Evolutionary conservation across 148 eudicot genomes (phyloP).

Genomic region (Bassia scoparia): DNA sequence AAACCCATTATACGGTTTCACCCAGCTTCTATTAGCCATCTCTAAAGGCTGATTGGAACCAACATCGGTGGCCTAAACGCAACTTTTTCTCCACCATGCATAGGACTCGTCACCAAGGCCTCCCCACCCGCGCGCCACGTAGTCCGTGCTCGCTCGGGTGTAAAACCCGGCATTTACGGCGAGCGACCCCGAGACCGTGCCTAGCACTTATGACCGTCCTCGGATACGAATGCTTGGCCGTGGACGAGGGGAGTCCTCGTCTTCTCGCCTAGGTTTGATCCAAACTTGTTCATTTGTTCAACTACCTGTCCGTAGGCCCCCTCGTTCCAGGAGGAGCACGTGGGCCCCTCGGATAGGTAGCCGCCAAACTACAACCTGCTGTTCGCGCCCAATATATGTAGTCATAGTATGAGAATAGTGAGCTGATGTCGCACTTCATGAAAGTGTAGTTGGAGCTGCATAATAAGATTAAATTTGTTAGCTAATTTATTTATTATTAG

Average conservation of each 20-base stretch:
- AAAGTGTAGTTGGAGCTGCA: constrained; percentile 40
- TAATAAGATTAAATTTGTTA: not conserved
- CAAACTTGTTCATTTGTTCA: constrained; percentile 26
- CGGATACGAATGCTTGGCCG: constrained; percentile 47
- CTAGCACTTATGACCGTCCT: constrained; percentile 50
- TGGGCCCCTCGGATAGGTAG: constrained; percentile 42
- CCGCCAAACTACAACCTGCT: constrained; percentile 42
- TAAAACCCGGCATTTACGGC: constrained; percentile 53
- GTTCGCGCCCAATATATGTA: constrained; percentile 53
- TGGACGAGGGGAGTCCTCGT: constrained; percentile 10
- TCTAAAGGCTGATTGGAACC: constrained; percentile 39
- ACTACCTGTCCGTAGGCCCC: constrained; percentile 41
- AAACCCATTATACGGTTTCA: constrained; percentile 47
- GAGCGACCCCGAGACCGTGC: constrained; percentile 46
- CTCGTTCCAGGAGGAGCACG: constrained; percentile 47
- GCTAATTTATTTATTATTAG: not conserved
- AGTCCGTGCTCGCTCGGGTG: constrained; percentile 31
- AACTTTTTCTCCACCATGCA: constrained; percentile 43
- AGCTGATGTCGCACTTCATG: constrained; percentile 29
- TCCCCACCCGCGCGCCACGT: constrained; percentile 36
- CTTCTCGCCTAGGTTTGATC: constrained; percentile 30
- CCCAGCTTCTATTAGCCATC: constrained; percentile 42
- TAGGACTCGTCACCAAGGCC: constrained; percentile 39
- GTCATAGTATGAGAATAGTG: constrained; percentile 30
- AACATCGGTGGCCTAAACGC: constrained; percentile 39